A percentile compares a stretch with the other conserved stretches of the same genome.
These are phyloP conservation scores for Furcasterigmium sp. DNA, from an alignment of 2,329 filamentous ascomycete species.

Conservation along the genomic window DNA sequence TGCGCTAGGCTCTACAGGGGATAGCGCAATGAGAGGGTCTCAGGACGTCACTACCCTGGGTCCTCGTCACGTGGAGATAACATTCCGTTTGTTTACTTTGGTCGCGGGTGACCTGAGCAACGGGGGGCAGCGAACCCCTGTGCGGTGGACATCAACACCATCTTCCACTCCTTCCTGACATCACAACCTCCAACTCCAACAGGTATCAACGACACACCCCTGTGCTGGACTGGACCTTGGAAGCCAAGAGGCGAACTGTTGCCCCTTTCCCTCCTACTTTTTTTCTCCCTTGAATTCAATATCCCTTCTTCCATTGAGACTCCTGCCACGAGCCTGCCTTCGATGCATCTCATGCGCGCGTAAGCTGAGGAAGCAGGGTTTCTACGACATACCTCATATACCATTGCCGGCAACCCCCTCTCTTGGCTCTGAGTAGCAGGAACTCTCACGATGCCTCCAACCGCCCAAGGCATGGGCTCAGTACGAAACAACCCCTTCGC, in stretches of 20 bases:
- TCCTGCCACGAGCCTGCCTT: background rate
- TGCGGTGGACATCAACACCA: slow-evolving; percentile 1
- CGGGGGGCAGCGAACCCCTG: slow-evolving; percentile 9
- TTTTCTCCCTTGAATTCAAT: background rate
- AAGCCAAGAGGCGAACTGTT: too few relatives aligned
- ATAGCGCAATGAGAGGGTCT: slow-evolving; percentile 7
- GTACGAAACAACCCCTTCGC: slow-evolving; percentile 79
- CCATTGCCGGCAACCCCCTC: background rate
- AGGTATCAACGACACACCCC: background rate
- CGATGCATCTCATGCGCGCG: background rate
- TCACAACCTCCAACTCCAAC: background rate
- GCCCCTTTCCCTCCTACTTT: background rate
- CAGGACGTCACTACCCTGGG: slow-evolving; percentile 7
- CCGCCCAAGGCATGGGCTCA: slow-evolving; percentile 52
- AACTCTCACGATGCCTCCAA: slow-evolving; percentile 38
- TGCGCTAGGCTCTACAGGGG: slow-evolving; percentile 7
- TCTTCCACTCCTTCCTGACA: background rate
- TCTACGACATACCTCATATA: background rate
- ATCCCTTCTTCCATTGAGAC: background rate
- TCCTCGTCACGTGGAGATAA: slow-evolving; percentile 12
- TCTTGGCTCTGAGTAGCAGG: slow-evolving; percentile 4
- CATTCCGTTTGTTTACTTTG: slow-evolving; percentile 21
- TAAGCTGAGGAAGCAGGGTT: background rate
- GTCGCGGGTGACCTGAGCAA: slow-evolving; percentile 19
- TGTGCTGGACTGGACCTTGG: background rate